Conservation (phyloP, 2,329 filamentous ascomycete species). For the Calonectria hawksworthii region DNA sequence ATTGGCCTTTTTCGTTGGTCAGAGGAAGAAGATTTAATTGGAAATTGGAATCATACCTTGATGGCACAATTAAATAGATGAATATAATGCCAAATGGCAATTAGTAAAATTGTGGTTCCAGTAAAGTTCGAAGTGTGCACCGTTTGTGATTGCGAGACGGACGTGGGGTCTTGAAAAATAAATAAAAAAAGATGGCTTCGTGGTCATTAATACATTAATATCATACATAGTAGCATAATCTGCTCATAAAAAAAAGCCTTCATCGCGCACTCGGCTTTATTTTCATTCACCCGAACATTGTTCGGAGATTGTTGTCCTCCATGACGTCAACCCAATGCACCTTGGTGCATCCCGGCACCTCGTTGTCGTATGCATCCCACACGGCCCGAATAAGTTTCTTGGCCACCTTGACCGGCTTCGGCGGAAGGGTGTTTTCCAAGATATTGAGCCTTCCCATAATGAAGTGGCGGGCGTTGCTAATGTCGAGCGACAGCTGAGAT, state of each 20-base stretch:
- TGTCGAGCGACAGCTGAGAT: slow-evolving; percentile 50
- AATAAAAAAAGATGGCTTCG: too few species aligned
- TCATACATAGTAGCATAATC: background rate
- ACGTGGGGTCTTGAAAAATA: background rate
- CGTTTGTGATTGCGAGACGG: too few species aligned
- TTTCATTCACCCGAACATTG: slow-evolving; percentile 49
- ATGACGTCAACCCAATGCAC: slow-evolving; percentile 62
- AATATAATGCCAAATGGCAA: slow-evolving; percentile 16
- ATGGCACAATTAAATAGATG: slow-evolving; percentile 25
- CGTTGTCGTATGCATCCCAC: slow-evolving; percentile 57
- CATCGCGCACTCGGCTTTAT: background rate
- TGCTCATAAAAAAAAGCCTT: background rate
- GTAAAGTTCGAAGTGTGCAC: background rate
- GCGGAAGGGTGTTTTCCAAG: slow-evolving; percentile 56
- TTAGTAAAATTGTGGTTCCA: background rate
- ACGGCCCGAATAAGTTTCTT: slow-evolving; percentile 57
- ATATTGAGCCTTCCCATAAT: slow-evolving; percentile 55
- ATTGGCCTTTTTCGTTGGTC: slow-evolving; percentile 69
- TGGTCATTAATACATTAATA: slow-evolving; percentile 6
- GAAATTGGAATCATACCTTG: slow-evolving; percentile 28
- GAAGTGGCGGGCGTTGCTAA: slow-evolving; percentile 55
- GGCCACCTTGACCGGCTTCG: slow-evolving; percentile 58
- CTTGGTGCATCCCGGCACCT: slow-evolving; percentile 46
- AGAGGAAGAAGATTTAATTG: slow-evolving; percentile 52
- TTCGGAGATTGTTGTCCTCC: slow-evolving; percentile 51